Evolutionary conservation across 2,329 filamentous ascomycete species (phyloP), one percentile per base, ranked within the genome.

Genomic region (Taxawa tesnikishii): DNA sequence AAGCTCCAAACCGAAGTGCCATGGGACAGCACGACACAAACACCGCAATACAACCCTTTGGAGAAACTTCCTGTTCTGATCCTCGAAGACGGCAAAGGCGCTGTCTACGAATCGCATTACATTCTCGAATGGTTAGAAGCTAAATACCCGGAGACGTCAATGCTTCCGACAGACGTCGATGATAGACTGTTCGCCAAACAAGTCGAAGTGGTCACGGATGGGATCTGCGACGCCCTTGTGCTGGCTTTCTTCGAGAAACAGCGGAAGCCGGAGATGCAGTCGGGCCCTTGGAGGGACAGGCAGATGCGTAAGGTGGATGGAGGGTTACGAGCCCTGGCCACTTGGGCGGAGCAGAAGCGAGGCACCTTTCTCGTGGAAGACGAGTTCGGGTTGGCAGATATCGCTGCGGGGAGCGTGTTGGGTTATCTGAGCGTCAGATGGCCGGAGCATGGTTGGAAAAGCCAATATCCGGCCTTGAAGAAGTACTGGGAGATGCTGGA

Each of bases 401-500:
- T 58, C 28, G 54, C 55, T 8, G 44, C 45, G 6, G 48, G 46
- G 1, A 43, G 42, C 36, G 47, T 56, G 11, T 37, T 55, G 12
- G 55, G 55, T 1, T 56, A 51, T 33, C 45, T 57, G 44, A 39
- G 39, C 8, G 42, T 53, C 3, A 34, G 53, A 11, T 54, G 44
- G 42, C 48, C 45, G 4, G 49, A 54, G 13, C 45, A 53, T 37
- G 26, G 35, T 6, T 58, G 54, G 56, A 43, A 44, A 37, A 34
- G 37, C n/a, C 37, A 49, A 26, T 50, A 56, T 40, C 51, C 55
- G 6, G 38, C 42, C 8, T 31, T 58, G 42, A 62, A 37, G 58
- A 62, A 41, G 55, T 66, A 40, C 59, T 65, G 56, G 60, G 59
- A 43, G 49, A 56, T 48, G 45, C 32, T 58, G 31, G 53, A 66